phyloP scores from a whole-genome alignment of 768 basidiomycete genomes.

The Naematelia encephala region DNA sequence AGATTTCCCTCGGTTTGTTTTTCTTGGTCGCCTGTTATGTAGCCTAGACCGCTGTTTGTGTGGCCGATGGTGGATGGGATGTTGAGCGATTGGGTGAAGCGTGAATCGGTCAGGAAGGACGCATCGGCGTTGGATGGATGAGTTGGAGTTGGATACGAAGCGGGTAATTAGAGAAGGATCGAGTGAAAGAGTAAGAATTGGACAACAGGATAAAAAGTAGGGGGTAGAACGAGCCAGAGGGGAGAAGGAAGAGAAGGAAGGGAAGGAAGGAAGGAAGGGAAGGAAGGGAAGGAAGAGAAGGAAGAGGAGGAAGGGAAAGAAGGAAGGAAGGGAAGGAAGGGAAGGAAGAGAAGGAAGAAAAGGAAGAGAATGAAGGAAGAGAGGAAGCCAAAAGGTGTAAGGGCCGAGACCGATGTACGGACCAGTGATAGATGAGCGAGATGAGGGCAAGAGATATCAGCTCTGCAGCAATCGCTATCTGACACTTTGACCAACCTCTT shows the following conservation, averaged over 20 bases:
- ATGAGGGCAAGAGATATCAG: neutral
- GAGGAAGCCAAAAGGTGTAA: neutral
- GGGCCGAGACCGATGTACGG: too few species aligned
- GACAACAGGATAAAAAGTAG: neutral
- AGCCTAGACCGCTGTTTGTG: conserved; percentile 33
- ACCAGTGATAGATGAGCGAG: neutral
- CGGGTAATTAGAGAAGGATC: too few species aligned
- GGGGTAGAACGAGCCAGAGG: neutral
- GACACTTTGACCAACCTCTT: conserved; percentile 30
- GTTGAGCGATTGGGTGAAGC: neutral
- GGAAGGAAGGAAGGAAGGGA: neutral
- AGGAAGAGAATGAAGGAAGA: neutral
- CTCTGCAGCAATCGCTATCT: neutral
- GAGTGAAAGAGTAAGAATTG: neutral
- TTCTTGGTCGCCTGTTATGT: conserved; percentile 41
- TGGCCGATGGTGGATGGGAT: conserved; percentile 2
- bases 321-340: neutral
- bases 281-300: neutral
- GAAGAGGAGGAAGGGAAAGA: neutral
- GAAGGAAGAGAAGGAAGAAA: neutral
- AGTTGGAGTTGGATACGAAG: too few species aligned
- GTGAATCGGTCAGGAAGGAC: too few species aligned
- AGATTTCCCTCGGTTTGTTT: conserved; percentile 45
- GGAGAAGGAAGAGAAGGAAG: neutral
- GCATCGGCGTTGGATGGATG: too few species aligned